Evolutionary conservation across 176 grass and related monocot genomes (phyloP).

Genomic region (Thalia dealbata): DNA sequence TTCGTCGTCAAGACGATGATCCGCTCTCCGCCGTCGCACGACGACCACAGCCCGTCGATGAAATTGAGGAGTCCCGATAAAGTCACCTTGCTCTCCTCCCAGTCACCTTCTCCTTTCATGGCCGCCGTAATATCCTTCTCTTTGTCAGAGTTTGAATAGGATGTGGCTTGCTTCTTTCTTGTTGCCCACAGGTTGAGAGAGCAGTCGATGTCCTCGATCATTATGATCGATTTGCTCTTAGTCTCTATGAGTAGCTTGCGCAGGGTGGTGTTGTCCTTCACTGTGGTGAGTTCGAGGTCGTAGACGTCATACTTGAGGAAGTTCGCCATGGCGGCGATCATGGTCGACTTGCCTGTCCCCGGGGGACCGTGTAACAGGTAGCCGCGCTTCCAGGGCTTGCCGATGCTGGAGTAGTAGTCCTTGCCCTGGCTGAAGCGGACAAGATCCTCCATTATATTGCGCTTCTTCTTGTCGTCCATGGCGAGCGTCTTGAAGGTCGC

Average conservation of each 20-base stretch:
- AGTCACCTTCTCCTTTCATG: not conserved
- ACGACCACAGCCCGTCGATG: slow-evolving; percentile 21
- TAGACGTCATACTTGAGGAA: slow-evolving; percentile 14
- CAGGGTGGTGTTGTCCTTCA: slow-evolving; percentile 5
- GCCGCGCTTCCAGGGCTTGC: slow-evolving; percentile 18
- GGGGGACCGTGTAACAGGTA: slow-evolving; percentile 17
- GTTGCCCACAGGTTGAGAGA: not conserved
- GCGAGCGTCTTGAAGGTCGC: too few species aligned
- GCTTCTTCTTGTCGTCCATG: not conserved
- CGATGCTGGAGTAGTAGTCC: slow-evolving; percentile 15
- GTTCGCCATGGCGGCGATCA: slow-evolving; percentile 22
- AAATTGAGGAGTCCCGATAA: slow-evolving; percentile 9
- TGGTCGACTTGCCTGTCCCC: slow-evolving; percentile 23
- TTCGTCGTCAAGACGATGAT: slow-evolving; percentile 12
- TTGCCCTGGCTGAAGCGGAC: not conserved
- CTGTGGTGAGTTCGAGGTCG: slow-evolving; percentile 5
- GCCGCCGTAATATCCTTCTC: not conserved
- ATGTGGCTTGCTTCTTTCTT: not conserved
- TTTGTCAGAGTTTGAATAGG: too few species aligned
- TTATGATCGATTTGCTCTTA: slow-evolving; percentile 12
- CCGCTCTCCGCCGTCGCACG: slow-evolving; percentile 8
- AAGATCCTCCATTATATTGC: slow-evolving; percentile 10
- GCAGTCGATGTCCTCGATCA: slow-evolving; percentile 17
- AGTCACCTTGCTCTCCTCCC: slow-evolving; percentile 16
- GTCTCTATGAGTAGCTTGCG: slow-evolving; percentile 17